These are phyloP conservation scores for Euphorbia peplus DNA, from an alignment of 345 rosid species.

Conservation along the genomic window DNA sequence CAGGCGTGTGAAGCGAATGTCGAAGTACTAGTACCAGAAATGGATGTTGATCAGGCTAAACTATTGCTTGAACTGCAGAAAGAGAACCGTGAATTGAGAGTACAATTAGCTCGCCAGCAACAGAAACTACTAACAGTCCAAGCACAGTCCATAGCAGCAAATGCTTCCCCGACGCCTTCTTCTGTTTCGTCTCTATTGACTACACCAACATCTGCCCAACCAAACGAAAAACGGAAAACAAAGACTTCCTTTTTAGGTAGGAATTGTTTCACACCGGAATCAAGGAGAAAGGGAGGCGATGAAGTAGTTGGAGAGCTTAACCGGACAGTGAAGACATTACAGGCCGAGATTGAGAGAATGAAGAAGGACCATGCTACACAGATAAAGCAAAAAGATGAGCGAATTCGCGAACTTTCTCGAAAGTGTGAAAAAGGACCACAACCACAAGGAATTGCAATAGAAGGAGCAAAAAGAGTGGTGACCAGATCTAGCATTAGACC, in stretches of 20 bases:
- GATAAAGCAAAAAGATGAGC: conserved; percentile 72
- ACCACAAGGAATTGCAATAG: conserved; percentile 26
- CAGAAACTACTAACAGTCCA: conserved; percentile 65
- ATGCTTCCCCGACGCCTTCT: conserved; percentile 65
- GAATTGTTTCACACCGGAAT: conserved; percentile 76
- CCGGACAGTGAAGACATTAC: conserved; percentile 57
- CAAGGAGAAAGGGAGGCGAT: conserved; percentile 47
- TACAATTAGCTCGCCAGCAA: conserved; percentile 67
- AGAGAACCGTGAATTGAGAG: conserved; percentile 78
- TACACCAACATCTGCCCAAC: conserved; percentile 64
- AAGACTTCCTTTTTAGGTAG: conserved; percentile 67
- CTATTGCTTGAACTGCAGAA: conserved; percentile 78
- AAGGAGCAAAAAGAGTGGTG: conserved; percentile 44
- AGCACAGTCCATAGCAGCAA: conserved; percentile 68
- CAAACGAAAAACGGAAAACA: conserved; percentile 50
- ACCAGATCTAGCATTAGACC: conserved; percentile 63
- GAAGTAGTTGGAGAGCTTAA: conserved; percentile 57
- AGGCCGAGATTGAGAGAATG: conserved; percentile 70
- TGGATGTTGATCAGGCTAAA: conserved; percentile 54
- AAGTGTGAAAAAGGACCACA: conserved; percentile 46
- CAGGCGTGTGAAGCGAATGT: conserved; percentile 56
- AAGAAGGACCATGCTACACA: conserved; percentile 69
- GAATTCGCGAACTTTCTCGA: conserved; percentile 46
- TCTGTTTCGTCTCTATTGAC: conserved; percentile 68
- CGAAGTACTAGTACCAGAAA: conserved; percentile 48